phyloP scores from a whole-genome alignment of 2,329 filamentous ascomycete genomes.

The Aspergillus luchuensis region DNA sequence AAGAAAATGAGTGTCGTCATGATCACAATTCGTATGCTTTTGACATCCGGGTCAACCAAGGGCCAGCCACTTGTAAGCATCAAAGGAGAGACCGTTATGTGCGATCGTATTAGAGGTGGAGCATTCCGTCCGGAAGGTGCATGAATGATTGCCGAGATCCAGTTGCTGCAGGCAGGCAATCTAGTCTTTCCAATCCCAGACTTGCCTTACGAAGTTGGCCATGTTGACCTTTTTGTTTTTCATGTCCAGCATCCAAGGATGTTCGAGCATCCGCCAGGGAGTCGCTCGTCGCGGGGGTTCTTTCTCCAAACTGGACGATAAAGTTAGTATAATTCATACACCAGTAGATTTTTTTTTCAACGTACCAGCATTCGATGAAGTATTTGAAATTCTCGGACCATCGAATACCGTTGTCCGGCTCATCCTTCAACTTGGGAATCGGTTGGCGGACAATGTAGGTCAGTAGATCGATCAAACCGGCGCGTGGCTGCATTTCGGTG shows the following conservation, averaged over 20 bases:
- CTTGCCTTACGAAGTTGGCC: constrained; percentile 87
- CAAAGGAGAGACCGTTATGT: constrained; percentile 27
- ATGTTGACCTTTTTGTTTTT: constrained; percentile 95
- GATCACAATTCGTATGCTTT: constrained; percentile 30
- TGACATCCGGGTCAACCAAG: constrained; percentile 33
- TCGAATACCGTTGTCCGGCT: constrained; percentile 81
- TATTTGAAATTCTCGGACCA: constrained; percentile 99
- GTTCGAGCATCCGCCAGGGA: constrained; percentile 98
- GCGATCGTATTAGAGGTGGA: constrained; percentile 21
- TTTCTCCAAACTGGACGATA: constrained; percentile 76
- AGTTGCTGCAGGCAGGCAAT: constrained; percentile 10
- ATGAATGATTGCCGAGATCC: constrained; percentile 1
- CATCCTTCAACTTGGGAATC: constrained; percentile 93
- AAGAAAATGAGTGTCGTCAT: constrained; percentile 28
- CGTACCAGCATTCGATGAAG: constrained; percentile 97
- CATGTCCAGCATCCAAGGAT: constrained; percentile 99
- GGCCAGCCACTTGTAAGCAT: constrained; percentile 31
- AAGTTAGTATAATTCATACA: constrained; percentile 9
- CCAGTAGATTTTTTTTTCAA: too few species aligned
- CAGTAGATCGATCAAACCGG: constrained; percentile 88
- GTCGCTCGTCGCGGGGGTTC: constrained; percentile 82
- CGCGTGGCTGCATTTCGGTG: constrained; percentile 89
- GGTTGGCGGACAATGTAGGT: constrained; percentile 97
- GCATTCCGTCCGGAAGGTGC: constrained; percentile 12
- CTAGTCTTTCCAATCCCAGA: constrained; percentile 92